These are phyloP conservation scores for Esteya vermicola DNA, from an alignment of 2,329 filamentous ascomycete species.

Conservation along the genomic window DNA sequence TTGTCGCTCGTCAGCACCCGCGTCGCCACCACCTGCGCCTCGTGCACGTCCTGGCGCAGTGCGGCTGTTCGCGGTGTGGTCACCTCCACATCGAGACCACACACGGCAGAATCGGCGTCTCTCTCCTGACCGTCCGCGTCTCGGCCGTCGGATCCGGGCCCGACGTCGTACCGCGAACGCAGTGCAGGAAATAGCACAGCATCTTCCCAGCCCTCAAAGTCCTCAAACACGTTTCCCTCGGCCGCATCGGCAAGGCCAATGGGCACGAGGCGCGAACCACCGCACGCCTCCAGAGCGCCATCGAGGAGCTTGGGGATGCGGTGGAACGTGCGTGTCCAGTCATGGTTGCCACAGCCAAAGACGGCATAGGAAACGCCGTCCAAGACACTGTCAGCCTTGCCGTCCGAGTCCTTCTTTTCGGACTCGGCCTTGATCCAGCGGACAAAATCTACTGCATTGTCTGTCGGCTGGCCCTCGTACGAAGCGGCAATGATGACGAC, in stretches of 20 bases:
- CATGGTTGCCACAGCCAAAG: constrained; percentile 45
- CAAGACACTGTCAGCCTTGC: constrained; percentile 17
- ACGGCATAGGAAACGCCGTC: constrained; percentile 49
- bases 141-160: constrained; percentile 1
- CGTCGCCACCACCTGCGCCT: constrained; percentile 42
- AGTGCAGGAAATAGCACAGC: constrained; percentile 35
- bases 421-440: constrained; percentile 42
- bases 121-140: background rate
- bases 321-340: constrained; percentile 51
- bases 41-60: constrained; percentile 48
- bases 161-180: constrained; percentile 23
- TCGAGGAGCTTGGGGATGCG: constrained; percentile 51
- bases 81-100: constrained; percentile 30
- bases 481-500: constrained; percentile 52
- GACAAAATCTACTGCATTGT: constrained; percentile 57
- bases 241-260: constrained; percentile 46
- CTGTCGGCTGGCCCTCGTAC: constrained; percentile 61
- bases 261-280: constrained; percentile 29
- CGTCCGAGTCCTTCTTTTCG: constrained; percentile 13
- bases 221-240: constrained; percentile 50
- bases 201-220: constrained; percentile 55
- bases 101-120: constrained; percentile 15
- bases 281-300: constrained; percentile 31
- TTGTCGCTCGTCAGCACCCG: constrained; percentile 26
- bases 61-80: constrained; percentile 38